phyloP scores from a whole-genome alignment of 768 basidiomycete genomes.

The Sporobolomyces roseus region DNA sequence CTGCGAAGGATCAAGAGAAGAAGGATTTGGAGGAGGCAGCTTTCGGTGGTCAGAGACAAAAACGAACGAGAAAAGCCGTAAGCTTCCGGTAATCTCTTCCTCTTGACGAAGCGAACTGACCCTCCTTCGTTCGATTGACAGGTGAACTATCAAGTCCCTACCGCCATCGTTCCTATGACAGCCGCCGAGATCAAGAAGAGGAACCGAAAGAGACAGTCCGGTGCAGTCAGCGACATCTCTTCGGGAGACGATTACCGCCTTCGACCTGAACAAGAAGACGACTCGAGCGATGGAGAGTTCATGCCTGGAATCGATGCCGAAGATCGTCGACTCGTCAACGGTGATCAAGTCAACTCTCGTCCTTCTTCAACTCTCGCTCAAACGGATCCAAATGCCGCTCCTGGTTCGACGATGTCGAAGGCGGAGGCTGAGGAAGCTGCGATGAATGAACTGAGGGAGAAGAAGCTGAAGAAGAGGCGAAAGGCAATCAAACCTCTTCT shows the following conservation, averaged over 20 bases:
- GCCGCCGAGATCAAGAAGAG: background rate
- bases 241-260: slow-evolving; percentile 29
- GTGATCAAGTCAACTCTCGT: too few relatives aligned
- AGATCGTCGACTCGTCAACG: background rate
- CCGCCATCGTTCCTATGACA: background rate
- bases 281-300: slow-evolving; percentile 14
- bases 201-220: background rate
- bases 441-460: background rate
- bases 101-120: background rate
- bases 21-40: background rate
- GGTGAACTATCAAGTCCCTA: slow-evolving; percentile 29
- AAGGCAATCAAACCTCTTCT: background rate
- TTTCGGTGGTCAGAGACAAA: background rate
- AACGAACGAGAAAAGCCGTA: slow-evolving; percentile 10
- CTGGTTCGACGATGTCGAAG: background rate
- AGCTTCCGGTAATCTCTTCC: background rate
- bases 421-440: background rate
- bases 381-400: background rate
- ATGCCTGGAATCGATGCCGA: slow-evolving; percentile 11
- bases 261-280: background rate
- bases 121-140: background rate
- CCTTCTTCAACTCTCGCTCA: slow-evolving; percentile 15
- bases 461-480: background rate
- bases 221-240: background rate
- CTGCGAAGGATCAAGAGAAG: slow-evolving; percentile 13